Evolutionary conservation across 495 filamentous ascomycete genomes (phyloP), one percentile per base, ranked within the genome.

Genomic region (Penicillium fimorum): DNA sequence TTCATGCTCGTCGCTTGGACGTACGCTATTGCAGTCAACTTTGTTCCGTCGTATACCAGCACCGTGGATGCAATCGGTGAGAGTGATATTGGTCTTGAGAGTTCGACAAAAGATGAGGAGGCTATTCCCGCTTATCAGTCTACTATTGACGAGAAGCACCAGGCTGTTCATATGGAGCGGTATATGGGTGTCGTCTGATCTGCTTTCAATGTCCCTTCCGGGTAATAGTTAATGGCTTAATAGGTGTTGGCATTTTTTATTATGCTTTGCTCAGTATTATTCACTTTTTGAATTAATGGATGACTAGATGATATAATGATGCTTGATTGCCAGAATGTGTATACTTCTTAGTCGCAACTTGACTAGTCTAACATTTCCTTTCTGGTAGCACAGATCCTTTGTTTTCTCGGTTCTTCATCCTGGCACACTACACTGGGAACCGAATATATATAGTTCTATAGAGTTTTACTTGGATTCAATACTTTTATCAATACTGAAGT

Each of bases 1-100:
- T 75, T 73, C 43, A 70, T 86, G 66, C 73, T 85, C 32, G 73
- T 76, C 20, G 82, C 84, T 7, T 82, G 76, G 70, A 77, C 76
- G 9, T 87, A 88, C 65, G 74, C 82, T 3, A 15, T 85, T 11
- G 72, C 75, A 9, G 82, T 85, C n/a, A 88, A 89, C 63, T 86
- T 88, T 56, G 72, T 80, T 33, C 83, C 84, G 4, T 55, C 71
- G 11, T 89, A 89, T 59, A 69, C 79, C 18, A 69, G 80, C 44
- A 79, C 79, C 1, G 83, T 82, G 1, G 86, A 88, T 66, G 81
- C 79, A 35, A 81, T 87, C 53, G 75, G 76, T 3, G 76, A 70
- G 27, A 74, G 81, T 15, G 74, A 77, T 6, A 67, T 87, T 56
- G 84, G 84, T 1, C 50, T 86, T 12, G 63, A 60, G 57, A 46